Evolutionary conservation across 257 asterid genomes (phyloP).

Genomic region (Solanum arcanum): DNA sequence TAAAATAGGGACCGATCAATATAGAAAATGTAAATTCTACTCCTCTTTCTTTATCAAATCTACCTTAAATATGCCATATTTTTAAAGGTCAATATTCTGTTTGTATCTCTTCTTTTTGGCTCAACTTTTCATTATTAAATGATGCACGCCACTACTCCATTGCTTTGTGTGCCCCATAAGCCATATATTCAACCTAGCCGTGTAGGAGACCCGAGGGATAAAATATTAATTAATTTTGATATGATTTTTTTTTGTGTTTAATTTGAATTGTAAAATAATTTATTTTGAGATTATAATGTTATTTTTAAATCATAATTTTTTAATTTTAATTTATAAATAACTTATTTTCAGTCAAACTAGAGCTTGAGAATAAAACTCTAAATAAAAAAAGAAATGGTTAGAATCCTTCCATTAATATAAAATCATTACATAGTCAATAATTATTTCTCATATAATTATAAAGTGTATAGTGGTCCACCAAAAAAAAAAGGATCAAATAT

Average conservation of each 20-base stretch:
- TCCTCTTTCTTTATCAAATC: not conserved
- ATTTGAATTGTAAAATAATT: not conserved
- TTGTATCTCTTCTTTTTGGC: not conserved
- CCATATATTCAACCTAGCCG: not conserved
- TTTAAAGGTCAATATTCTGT: not conserved
- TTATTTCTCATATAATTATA: not conserved
- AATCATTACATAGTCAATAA: not conserved
- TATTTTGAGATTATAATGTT: not conserved
- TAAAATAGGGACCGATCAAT: not conserved
- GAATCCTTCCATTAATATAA: not conserved
- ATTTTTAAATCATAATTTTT: too few species aligned
- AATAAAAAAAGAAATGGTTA: not conserved
- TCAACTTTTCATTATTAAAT: not conserved
- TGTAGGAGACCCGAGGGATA: not conserved
- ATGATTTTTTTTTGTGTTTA: not conserved
- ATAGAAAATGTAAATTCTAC: not conserved
- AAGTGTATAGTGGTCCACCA: not conserved
- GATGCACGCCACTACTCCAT: not conserved
- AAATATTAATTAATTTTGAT: too few species aligned
- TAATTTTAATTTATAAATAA: too few species aligned
- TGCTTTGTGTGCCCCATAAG: not conserved
- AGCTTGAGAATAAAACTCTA: not conserved
- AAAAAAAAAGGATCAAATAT: not conserved
- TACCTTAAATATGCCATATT: not conserved
- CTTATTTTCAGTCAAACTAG: not conserved